Base-by-base conservation (phyloP, 345 rosid genomes). In the Acer negundo region DNA sequence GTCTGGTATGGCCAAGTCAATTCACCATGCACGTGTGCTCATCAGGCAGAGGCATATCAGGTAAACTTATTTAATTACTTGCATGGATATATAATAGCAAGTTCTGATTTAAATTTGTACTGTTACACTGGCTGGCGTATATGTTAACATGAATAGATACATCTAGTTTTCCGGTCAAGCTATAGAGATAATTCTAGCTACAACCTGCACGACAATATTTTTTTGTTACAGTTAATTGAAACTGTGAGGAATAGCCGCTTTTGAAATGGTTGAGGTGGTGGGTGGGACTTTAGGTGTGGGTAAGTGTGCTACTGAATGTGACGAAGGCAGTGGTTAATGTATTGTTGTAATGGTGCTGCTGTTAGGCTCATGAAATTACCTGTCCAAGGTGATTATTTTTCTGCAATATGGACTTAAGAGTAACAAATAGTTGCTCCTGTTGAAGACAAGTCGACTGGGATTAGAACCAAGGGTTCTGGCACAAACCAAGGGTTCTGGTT, bases 1-100 rank as follows among this genome's bases (percentile, higher is more conserved):
- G 85, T 81, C 88, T 17, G 88, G 86, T 22, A 85, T 85, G 90
- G 90, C 86, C n/a, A 87, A 87, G 80, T 87, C 90, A 49, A 87
- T 87, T 67, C 90, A 87, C 84, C 90, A 85, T 78, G 90, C 90
- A 4, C 51, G 85, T 42, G 88, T 85, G 38, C 90, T 87, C 69
- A 87, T 87, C 63, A 83, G 88, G 82, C 84, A 87, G 80, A 83
- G 78, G 80, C 88, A 87, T 51, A 87, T 87, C 72, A 85, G 86
- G 88, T 85, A 79, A 53, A 2, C 4, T 42, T 51, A 16, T 64
- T 20, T 42, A n/a, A 19, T 23, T 16, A 0, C 11, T 6, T 19
- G 24, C 13, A 10, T 13, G 35, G 3, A 10, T 19, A 2, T 24
- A n/a, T 49, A 17, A 6, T 73, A 9, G 22, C 74, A 71, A 61